A percentile compares a stretch with the other conserved stretches of the same genome.
Evolutionary conservation across 495 filamentous ascomycete species (phyloP).

Genomic region (Collariella sp.): DNA sequence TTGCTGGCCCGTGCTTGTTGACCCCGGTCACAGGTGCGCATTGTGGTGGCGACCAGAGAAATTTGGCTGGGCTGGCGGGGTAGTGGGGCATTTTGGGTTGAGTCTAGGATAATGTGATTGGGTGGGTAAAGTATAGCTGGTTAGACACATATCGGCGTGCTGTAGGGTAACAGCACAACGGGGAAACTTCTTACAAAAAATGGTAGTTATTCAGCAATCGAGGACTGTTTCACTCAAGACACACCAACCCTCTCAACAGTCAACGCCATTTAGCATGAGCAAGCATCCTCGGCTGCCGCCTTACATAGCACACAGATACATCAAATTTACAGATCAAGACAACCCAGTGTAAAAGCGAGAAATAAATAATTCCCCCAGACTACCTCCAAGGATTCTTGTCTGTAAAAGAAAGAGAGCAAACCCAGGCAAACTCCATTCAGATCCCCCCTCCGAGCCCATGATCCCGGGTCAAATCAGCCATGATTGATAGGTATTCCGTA

Average conservation of each 20-base stretch:
- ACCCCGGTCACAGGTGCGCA: constrained; percentile 2
- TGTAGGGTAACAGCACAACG: no score
- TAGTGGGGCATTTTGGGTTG: neutral
- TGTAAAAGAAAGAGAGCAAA: neutral
- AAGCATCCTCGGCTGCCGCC: no score
- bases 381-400: neutral
- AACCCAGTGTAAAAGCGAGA: neutral
- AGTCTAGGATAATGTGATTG: no score
- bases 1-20: neutral
- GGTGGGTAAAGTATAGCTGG: no score
- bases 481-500: neutral
- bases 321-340: no score
- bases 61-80: constrained; percentile 6
- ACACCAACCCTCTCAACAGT: no score
- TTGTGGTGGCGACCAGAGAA: constrained; percentile 7
- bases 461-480: neutral
- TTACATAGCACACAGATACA: no score
- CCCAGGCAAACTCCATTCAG: constrained; percentile 1
- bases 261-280: no score
- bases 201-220: no score
- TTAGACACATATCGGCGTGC: no score
- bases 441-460: neutral
- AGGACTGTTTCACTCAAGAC: no score
- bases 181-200: no score
- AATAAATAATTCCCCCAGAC: neutral